Evolutionary conservation across 2,329 filamentous ascomycete species (phyloP).

Genomic region (Verticillium isaacii): DNA sequence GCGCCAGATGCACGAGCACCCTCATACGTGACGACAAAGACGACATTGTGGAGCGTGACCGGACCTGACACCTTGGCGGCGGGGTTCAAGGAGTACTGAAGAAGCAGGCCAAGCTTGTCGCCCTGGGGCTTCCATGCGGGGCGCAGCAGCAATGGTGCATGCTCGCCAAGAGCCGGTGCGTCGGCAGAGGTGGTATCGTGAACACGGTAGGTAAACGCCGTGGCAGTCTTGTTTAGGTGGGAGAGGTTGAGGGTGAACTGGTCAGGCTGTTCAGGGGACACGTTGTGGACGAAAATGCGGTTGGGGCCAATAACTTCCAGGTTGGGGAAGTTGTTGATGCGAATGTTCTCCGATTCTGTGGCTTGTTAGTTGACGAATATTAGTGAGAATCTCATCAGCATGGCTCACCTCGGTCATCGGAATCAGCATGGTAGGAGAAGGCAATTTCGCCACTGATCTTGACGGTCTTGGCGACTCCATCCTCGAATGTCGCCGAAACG

Average conservation of each 20-base stretch:
- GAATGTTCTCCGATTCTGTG: slow-evolving; percentile 61
- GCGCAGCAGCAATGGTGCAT: slow-evolving; percentile 69
- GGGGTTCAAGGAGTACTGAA: slow-evolving; percentile 82
- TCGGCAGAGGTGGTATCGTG: slow-evolving; percentile 59
- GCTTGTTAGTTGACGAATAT: not conserved
- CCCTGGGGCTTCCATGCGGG: slow-evolving; percentile 80
- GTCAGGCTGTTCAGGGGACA: slow-evolving; percentile 60
- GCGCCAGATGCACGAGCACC: slow-evolving; percentile 60
- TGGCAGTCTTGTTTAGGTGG: slow-evolving; percentile 66
- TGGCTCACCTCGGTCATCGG: slow-evolving; percentile 20
- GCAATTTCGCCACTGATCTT: slow-evolving; percentile 86
- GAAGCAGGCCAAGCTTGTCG: slow-evolving; percentile 78
- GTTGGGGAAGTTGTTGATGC: slow-evolving; percentile 81
- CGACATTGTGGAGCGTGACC: slow-evolving; percentile 62
- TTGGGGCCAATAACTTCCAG: slow-evolving; percentile 93
- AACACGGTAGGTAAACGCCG: slow-evolving; percentile 90
- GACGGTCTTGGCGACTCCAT: slow-evolving; percentile 66
- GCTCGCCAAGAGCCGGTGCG: slow-evolving; percentile 36
- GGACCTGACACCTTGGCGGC: slow-evolving; percentile 41
- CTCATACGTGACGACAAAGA: slow-evolving; percentile 68
- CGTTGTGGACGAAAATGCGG: slow-evolving; percentile 78
- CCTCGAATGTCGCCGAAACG: slow-evolving; percentile 78
- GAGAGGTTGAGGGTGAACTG: slow-evolving; percentile 74
- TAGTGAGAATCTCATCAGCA: not conserved
- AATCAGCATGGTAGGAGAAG: slow-evolving; percentile 65